Percentiles rank a stretch among this genome's conserved stretches.
Evolutionary conservation across 176 grass and related monocot genomes (phyloP).

Genomic region (Pharus latifolius): DNA sequence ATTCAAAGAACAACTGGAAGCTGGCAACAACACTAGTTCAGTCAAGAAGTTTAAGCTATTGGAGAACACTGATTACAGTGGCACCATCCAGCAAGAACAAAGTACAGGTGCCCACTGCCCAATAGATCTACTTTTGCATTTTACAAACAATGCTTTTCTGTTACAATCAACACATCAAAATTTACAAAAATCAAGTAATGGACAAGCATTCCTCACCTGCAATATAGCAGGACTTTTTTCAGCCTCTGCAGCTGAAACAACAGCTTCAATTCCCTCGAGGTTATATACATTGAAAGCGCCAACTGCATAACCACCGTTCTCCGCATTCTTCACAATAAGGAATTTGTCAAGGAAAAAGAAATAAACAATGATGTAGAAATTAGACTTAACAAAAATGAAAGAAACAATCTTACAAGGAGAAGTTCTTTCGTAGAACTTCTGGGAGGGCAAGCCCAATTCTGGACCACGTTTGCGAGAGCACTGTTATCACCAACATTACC

Average conservation of each 20-base stretch:
- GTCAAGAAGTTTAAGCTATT: no score
- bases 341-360: conserved; percentile 7
- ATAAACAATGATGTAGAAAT: conserved; percentile 4
- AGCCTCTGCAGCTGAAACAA: conserved; percentile 85
- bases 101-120: no score
- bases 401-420: conserved; percentile 57
- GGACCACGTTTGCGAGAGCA: conserved; percentile 78
- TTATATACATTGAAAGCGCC: conserved; percentile 99
- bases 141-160: no score
- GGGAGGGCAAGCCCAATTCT: conserved; percentile 56
- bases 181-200: no score
- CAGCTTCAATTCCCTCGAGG: conserved; percentile 86
- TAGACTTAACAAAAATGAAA: neutral
- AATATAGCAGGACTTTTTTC: conserved; percentile 86
- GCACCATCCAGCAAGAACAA: no score
- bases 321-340: conserved; percentile 60
- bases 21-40: no score
- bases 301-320: conserved; percentile 80
- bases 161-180: no score
- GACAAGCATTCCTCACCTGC: conserved; percentile 49
- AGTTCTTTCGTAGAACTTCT: conserved; percentile 74
- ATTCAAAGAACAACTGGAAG: no score
- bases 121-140: no score
- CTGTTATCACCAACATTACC: conserved; percentile 91
- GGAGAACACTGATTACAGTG: no score